Evolutionary conservation across 1,139 yeast genomes (phyloP), one percentile per base, ranked within the genome.

Genomic region (Sugiyamaella japonica): DNA sequence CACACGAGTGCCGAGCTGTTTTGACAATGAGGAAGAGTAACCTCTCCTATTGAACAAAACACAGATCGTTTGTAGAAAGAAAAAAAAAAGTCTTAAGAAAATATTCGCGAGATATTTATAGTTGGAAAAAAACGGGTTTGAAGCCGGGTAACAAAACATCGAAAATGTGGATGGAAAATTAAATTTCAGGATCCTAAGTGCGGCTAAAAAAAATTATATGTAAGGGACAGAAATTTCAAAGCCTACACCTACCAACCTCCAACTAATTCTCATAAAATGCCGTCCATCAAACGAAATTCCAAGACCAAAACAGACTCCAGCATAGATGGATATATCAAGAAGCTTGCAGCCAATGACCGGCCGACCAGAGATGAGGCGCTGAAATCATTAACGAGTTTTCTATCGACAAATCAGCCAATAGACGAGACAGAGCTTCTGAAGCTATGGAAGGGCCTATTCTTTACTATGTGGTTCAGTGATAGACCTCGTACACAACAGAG

Each of bases 381-480:
- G 43, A 83, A 82, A 48, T 79, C 91, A 0, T 75, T 90, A 60
- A 78, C 78, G 60, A 79, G 78, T 60, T 88, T 81, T 66, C 73
- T 91, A 45, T 69, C 78, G 6, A 68, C 75, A 12, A 68, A 69
- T 45, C 73, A 70, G 50, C 65, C 68, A 13, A 65, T 81, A 20
- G 75, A 79, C 23, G 72, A 75, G 47, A 59, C 77, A 16, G 96
- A 91, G 59, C 77, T 84, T 63, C 86, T 86, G 63, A 90, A 91
- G 70, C 75, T 93, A 56, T 93, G 98, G 97, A 89, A 88, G 71
- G 99, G 98, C 8, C 77, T 93, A 49, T 93, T 86, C 71, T 93
- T 78, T 69, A 68, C 84, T 29, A 89, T 93, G 96, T 93, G 99
- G 99, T 89, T 86, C 72, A 82, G 96, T 67, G 99, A 93, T 71